Base-by-base conservation (phyloP, 345 rosid species). In the Eucalyptus regnans region DNA sequence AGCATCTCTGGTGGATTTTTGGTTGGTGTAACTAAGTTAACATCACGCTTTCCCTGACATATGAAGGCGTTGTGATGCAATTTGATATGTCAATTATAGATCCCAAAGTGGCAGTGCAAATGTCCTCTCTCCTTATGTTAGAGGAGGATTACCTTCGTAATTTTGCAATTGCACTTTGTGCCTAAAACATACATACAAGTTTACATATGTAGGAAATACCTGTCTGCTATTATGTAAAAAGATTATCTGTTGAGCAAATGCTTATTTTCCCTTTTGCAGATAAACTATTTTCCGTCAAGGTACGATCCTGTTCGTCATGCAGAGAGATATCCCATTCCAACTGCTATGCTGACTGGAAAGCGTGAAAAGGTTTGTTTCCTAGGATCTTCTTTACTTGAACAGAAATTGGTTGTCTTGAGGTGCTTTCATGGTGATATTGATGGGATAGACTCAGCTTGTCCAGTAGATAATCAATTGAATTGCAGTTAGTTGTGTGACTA, bases 261-360 rank as follows among this genome's bases (percentile, higher is more conserved):
- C 64, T 22, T 33, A 86, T 81, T 76, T 87, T 31, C 43, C 89
- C 27, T 90, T 86, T 85, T 92, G 88, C 93, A 98, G 99, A 90
- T 98, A 52, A 94, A 98, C 92, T 98, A 98, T 92, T 98, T 97
- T 92, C 99, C 99, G 20, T 98, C 99, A 49, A 96, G 98, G 92
- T 93, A 89, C 27, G 96, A 98, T 90, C 94, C 96, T 7, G 95
- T 91, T 90, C 98, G 96, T 87, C 96, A 96, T 91, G 98, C 97
- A 43, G 96, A 96, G 90, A 91, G 37, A 33, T 33, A 33, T 33
- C 37, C 37, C 37, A 33, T 33, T 33, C 37, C 37, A 33, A 33
- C 37, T 33, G 37, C 37, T 33, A 33, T 33, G 37, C 37, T 33
- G 37, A 33, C 37, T 33, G 37, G 37, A 33, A 33, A 2, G 37